Conservation (phyloP, 805 yeast species). For the Jamesozyma rosinii region DNA sequence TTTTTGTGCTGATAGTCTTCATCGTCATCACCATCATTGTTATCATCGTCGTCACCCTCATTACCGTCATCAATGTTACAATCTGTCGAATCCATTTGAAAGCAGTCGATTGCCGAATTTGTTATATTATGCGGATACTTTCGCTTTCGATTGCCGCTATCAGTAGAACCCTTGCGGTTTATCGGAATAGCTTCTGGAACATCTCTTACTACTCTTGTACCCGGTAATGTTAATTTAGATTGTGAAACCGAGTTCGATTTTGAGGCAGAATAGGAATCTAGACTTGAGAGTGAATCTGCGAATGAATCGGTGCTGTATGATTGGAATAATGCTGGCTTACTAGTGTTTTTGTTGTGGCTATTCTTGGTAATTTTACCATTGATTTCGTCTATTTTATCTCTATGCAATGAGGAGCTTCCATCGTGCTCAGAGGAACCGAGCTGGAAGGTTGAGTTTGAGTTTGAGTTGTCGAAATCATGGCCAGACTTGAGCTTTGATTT, state of each 20-base stretch:
- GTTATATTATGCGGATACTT: not conserved
- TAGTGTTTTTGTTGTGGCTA: not conserved
- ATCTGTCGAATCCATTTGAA: slow-evolving; percentile 28
- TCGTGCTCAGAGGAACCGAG: not conserved
- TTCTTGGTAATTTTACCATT: not conserved
- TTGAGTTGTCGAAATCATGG: not conserved
- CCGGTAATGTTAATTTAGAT: not conserved
- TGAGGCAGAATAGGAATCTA: not conserved
- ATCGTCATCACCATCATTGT: not conserved
- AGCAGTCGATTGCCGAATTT: not conserved
- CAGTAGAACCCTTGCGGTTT: not conserved
- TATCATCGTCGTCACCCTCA: slow-evolving; percentile 26
- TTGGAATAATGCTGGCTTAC: not conserved
- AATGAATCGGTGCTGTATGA: not conserved
- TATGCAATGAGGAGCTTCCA: not conserved
- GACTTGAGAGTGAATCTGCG: not conserved
- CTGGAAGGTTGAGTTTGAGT: not conserved
- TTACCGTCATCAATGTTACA: slow-evolving; percentile 33
- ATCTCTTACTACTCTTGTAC: not conserved
- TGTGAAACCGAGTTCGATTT: not conserved
- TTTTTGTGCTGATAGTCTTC: not conserved
- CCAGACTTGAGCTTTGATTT: slow-evolving; percentile 5
- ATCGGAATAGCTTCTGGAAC: not conserved
- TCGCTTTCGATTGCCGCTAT: not conserved
- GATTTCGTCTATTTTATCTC: not conserved